Evolutionary conservation across 164 flowering plant genomes (phyloP).

Genomic region (grape (Vitis vinifera)): DNA sequence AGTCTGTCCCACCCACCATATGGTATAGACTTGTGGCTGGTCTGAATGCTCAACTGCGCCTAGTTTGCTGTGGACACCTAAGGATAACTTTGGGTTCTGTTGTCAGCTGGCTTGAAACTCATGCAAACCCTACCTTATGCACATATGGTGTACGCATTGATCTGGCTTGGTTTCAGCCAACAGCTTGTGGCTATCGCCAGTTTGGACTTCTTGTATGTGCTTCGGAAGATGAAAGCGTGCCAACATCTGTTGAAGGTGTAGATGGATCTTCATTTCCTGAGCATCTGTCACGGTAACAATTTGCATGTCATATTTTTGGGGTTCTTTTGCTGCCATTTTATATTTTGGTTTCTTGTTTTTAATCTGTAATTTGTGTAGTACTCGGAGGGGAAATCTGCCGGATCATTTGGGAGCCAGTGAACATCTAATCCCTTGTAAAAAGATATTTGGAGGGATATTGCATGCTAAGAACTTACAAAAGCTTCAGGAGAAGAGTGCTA

Average conservation of each 20-base stretch:
- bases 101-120: slow-evolving; percentile 77
- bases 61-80: slow-evolving; percentile 75
- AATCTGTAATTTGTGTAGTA: slow-evolving; percentile 30
- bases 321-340: not conserved
- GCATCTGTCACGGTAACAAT: slow-evolving; percentile 47
- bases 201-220: slow-evolving; percentile 71
- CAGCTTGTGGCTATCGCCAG: slow-evolving; percentile 70
- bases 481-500: slow-evolving; percentile 33
- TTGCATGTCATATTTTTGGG: not conserved
- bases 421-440: slow-evolving; percentile 32
- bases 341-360: slow-evolving; percentile 8
- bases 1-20: slow-evolving; percentile 86
- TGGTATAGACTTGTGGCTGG: slow-evolving; percentile 96
- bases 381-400: slow-evolving; percentile 24
- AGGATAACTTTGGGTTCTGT: slow-evolving; percentile 54
- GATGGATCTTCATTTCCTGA: slow-evolving; percentile 28
- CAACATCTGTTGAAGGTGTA: slow-evolving; percentile 18
- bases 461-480: slow-evolving; percentile 34
- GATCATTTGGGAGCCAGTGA: slow-evolving; percentile 38
- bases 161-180: slow-evolving; percentile 80
- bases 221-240: slow-evolving; percentile 38
- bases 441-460: slow-evolving; percentile 47
- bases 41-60: slow-evolving; percentile 85
- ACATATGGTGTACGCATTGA: slow-evolving; percentile 62
- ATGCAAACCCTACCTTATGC: slow-evolving; percentile 76